Evolutionary conservation across 2,329 filamentous ascomycete genomes (phyloP), one percentile per base, ranked within the genome.

Genomic region (Sporothrix curviconia): DNA sequence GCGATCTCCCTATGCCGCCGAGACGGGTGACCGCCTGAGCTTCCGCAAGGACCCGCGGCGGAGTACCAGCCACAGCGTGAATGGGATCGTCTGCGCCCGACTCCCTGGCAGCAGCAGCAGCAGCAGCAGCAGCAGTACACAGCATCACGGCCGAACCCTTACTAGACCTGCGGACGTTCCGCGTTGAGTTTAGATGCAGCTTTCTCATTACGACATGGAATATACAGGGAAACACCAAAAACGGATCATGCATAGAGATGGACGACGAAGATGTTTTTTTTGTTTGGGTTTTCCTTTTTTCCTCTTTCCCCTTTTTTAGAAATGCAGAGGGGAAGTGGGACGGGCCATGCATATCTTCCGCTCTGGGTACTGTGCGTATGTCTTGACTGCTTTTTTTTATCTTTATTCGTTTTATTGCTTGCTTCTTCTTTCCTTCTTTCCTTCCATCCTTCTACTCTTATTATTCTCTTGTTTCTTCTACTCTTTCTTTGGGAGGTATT

Each of bases 1-100:
- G 11, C n/a, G 47, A n/a, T 40, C 55, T 5, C 28, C 34, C 11
- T 57, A 40, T n/a, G 49, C 36, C 7, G 43, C 59, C 17, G 57
- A 63, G 47, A 61, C 58, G 24, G 60, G 62, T 19, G 64, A 66
- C 51, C 63, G 64, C 8, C 61, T 66, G 39, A 64, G 62, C 53
- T 66, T 66, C 60, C 61, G 60, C 42, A 62, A 62, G 46, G 62
- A 64, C 14, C 34, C 49, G 7, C 58, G 59, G 7, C 56, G 59
- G 61, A 64, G 36, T 52, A 57, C 39, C 58, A 57, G 39, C 57
- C 58, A 6, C 61, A 36, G 25, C 59, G 59, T 15, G 63, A 63
- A 24, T 62, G 64, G 62, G 62, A 64, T 24, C 58, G 59, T 11
- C 57, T 62, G 14, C 58, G 62, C 54, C 61, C 62, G 12, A 57